These are phyloP conservation scores for Carex kokanica DNA, from an alignment of 176 grass and related monocot species.

Conservation along the genomic window DNA sequence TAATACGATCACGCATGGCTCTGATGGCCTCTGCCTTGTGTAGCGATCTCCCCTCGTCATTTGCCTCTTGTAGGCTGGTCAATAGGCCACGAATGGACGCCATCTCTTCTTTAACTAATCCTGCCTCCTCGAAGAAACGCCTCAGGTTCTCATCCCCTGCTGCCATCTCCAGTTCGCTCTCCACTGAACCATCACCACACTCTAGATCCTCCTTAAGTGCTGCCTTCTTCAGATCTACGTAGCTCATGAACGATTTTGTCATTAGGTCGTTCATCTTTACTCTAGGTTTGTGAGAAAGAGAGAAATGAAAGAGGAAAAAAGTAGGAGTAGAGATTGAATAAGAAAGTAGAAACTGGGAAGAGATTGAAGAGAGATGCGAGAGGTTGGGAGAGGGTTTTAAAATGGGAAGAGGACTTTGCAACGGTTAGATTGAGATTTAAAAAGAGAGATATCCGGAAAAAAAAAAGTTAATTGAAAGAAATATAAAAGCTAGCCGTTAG, in stretches of 20 bases:
- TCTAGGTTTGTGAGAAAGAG: conserved; percentile 18
- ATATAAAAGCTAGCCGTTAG: conserved; percentile 17
- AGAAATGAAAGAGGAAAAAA: background rate
- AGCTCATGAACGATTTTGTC: conserved; percentile 99
- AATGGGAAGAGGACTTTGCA: background rate
- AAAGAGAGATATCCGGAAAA: background rate
- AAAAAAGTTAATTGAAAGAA: background rate
- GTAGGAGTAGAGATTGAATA: background rate
- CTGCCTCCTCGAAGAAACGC: conserved; percentile 79
- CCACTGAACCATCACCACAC: conserved; percentile 30
- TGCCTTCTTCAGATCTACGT: conserved; percentile 97
- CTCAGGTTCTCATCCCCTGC: conserved; percentile 62
- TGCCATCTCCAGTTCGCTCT: conserved; percentile 39
- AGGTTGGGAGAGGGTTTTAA: conserved; percentile 1
- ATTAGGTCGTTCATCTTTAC: conserved; percentile 84
- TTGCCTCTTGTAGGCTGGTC: conserved; percentile 56
- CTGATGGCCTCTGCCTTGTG: conserved; percentile 73
- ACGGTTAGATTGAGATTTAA: conserved; percentile 17
- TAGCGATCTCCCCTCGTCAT: conserved; percentile 86
- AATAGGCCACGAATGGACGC: conserved; percentile 67
- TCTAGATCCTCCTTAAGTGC: conserved; percentile 91
- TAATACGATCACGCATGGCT: conserved; percentile 63
- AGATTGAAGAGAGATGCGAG: background rate
- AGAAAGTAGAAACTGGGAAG: background rate
- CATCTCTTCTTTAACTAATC: conserved; percentile 81